Evolutionary conservation across 495 filamentous ascomycete genomes (phyloP).

Genomic region (Ramalina peruviana): DNA sequence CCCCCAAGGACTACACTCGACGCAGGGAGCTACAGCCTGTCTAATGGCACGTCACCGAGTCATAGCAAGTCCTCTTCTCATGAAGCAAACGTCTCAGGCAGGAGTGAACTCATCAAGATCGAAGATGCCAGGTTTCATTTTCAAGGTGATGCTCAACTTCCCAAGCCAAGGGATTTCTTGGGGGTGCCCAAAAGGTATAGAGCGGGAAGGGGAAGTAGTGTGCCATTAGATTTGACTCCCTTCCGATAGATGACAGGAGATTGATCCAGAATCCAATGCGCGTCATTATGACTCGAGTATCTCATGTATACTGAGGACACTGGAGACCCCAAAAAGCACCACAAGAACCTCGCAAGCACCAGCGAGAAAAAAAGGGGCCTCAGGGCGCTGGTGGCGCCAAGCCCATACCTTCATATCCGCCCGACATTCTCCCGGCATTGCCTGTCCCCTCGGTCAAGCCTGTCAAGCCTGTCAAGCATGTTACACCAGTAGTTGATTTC

Average conservation of each 20-base stretch:
- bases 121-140: slow-evolving; percentile 82
- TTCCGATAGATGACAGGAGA: slow-evolving; percentile 5
- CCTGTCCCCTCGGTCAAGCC: no score
- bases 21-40: slow-evolving; percentile 63
- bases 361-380: no score
- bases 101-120: slow-evolving; percentile 41
- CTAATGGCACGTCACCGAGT: slow-evolving; percentile 33
- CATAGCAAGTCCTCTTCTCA: slow-evolving; percentile 4
- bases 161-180: slow-evolving; percentile 67
- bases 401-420: no score
- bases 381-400: no score
- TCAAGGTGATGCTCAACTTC: slow-evolving; percentile 63
- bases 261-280: no score
- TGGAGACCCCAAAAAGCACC: no score
- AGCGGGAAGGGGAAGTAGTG: slow-evolving; percentile 83
- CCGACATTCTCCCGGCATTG: background rate
- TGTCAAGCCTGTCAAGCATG: no score
- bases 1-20: slow-evolving; percentile 46
- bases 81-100: slow-evolving; percentile 14
- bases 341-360: no score
- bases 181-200: slow-evolving; percentile 65
- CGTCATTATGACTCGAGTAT: no score
- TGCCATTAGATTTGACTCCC: slow-evolving; percentile 63
- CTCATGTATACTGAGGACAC: no score
- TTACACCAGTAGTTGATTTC: no score